Percentiles rank a stretch among this genome's conserved stretches.
Evolutionary conservation across 2,329 filamentous ascomycete genomes (phyloP).

Genomic region (Stagonosporopsis chrysanthemi): DNA sequence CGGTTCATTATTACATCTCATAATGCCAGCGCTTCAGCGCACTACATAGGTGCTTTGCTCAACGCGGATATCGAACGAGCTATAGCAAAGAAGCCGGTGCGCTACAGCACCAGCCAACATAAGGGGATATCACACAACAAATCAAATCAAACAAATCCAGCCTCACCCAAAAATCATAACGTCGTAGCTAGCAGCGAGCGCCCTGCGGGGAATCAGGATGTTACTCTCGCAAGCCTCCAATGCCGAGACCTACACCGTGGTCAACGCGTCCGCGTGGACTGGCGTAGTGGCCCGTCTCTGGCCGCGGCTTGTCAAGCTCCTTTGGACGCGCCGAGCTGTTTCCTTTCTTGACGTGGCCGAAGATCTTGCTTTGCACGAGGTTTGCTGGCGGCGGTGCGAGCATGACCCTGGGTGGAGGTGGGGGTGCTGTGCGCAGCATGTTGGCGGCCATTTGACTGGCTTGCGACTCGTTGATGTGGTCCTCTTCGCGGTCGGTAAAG

Average conservation of each 20-base stretch:
- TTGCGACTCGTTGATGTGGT: conserved; percentile 75
- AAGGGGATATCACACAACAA: conserved; percentile 31
- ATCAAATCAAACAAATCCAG: conserved; percentile 9
- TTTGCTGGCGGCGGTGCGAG: conserved; percentile 35
- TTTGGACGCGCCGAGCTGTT: conserved; percentile 47
- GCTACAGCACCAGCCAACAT: conserved; percentile 12
- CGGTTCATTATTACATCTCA: conserved; percentile 9
- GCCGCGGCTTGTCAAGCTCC: conserved; percentile 44
- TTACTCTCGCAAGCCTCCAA: conserved; percentile 53
- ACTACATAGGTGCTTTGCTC: too few species aligned
- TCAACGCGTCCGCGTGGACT: conserved; percentile 56
- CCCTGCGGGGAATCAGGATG: conserved; percentile 27
- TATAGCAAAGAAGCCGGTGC: neutral
- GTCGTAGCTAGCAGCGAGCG: conserved; percentile 25
- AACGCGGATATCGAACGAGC: too few species aligned
- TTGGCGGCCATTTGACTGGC: conserved; percentile 79
- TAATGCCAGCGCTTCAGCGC: neutral
- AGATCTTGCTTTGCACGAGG: conserved; percentile 67
- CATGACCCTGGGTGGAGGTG: conserved; percentile 49
- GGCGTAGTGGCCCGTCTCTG: conserved; percentile 33
- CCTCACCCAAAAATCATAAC: conserved; percentile 18
- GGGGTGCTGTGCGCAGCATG: conserved; percentile 69
- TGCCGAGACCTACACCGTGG: conserved; percentile 63
- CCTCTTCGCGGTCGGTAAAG: conserved; percentile 69
- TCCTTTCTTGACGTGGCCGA: conserved; percentile 66